Conservation (phyloP, 106 monocot species). For the Dendrobium chrysotoxum region DNA sequence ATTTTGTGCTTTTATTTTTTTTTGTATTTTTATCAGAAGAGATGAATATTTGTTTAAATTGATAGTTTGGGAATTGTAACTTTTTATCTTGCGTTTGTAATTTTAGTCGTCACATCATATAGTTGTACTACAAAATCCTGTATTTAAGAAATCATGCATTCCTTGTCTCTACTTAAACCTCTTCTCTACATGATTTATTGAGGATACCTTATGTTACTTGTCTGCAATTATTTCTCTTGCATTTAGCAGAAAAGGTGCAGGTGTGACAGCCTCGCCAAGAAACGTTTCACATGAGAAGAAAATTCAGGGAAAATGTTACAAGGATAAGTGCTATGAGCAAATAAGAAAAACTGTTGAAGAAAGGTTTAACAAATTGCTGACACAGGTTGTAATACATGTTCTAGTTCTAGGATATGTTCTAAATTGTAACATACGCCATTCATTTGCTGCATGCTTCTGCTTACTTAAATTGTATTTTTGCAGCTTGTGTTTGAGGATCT, state of each 20-base stretch:
- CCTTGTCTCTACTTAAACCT: too few relatives aligned
- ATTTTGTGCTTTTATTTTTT: too few relatives aligned
- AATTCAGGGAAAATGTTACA: conserved; percentile 84
- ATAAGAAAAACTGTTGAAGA: conserved; percentile 86
- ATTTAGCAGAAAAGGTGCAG: conserved; percentile 60
- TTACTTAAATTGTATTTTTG: conserved; percentile 19
- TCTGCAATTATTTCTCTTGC: conserved; percentile 4
- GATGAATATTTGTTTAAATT: too few relatives aligned
- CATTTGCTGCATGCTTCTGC: conserved; percentile 1
- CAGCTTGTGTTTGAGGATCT: conserved; percentile 92
- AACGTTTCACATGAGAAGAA: conserved; percentile 44
- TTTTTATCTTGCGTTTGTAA: too few relatives aligned
- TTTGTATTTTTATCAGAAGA: too few relatives aligned
- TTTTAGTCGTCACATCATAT: too few relatives aligned
- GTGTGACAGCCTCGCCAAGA: conserved; percentile 42
- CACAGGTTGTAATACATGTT: conserved; percentile 40
- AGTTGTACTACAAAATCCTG: too few relatives aligned
- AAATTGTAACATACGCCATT: neutral
- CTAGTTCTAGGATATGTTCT: neutral
- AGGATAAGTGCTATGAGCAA: conserved; percentile 99
- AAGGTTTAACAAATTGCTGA: conserved; percentile 79
- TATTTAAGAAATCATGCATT: too few relatives aligned
- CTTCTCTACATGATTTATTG: too few relatives aligned
- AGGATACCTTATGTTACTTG: neutral
- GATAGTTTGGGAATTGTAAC: too few relatives aligned